These are phyloP conservation scores for Bruguiera parviflora DNA, from an alignment of 345 rosid species.

Conservation along the genomic window DNA sequence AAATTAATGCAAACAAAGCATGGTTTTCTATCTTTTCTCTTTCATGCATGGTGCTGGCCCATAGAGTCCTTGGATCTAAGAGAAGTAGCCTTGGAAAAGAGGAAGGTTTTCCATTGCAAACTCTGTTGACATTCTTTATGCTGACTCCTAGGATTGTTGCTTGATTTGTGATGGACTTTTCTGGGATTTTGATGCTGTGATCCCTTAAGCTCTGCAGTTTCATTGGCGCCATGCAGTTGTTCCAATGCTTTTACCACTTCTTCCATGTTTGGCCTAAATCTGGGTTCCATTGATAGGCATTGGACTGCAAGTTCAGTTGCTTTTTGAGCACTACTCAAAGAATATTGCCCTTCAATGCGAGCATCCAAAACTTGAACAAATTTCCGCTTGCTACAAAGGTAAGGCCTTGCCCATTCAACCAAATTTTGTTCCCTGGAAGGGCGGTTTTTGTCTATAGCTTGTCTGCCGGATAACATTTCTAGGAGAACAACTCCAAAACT, in stretches of 20 bases:
- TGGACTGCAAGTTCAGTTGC: conserved; percentile 21
- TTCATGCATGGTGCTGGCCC: conserved; percentile 19
- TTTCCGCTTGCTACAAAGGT: conserved; percentile 24
- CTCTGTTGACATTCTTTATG: conserved; percentile 17
- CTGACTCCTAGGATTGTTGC: conserved; percentile 18
- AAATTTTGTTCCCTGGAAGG: conserved; percentile 27
- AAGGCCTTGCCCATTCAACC: conserved; percentile 37
- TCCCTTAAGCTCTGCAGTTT: conserved; percentile 10
- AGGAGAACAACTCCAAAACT: conserved; percentile 36
- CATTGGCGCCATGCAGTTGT: conserved; percentile 40
- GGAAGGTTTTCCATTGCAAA: conserved; percentile 15
- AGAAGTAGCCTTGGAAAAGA: conserved; percentile 27
- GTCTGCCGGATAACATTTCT: conserved; percentile 29
- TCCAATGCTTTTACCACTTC: conserved; percentile 25
- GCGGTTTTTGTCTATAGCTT: conserved; percentile 32
- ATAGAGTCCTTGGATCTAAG: too few relatives aligned
- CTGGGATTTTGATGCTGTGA: conserved; percentile 15
- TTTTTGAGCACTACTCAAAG: conserved; percentile 11
- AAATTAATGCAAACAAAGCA: not conserved
- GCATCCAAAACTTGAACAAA: conserved; percentile 29
- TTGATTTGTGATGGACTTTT: conserved; percentile 18
- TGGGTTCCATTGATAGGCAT: conserved; percentile 27
- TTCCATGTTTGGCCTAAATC: conserved; percentile 19
- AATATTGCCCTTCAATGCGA: conserved; percentile 32
- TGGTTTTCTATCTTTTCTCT: not conserved